A percentile compares a stretch with the other conserved stretches of the same genome.
Conservation (phyloP, 805 yeast genomes). For the Millerozyma acaciae region DNA sequence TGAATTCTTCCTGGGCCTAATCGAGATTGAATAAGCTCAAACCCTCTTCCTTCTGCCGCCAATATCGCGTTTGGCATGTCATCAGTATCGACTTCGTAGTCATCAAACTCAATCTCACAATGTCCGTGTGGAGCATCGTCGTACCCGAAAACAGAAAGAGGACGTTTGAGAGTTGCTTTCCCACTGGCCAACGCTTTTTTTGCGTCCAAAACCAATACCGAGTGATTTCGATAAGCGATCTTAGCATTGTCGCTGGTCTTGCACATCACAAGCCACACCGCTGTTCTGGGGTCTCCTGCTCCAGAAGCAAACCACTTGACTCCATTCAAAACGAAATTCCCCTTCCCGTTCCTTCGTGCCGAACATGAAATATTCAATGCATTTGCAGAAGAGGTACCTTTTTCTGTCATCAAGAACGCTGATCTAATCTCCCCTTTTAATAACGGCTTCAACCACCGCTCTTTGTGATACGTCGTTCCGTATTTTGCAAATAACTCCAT, state of each 20-base stretch:
- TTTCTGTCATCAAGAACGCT: slow-evolving; percentile 65
- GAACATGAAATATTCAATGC: slow-evolving; percentile 53
- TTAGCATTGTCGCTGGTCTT: slow-evolving; percentile 32
- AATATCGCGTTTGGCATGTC: slow-evolving; percentile 40
- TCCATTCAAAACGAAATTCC: slow-evolving; percentile 52
- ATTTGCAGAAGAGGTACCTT: slow-evolving; percentile 56
- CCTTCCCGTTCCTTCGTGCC: slow-evolving; percentile 36
- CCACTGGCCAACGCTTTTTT: slow-evolving; percentile 48
- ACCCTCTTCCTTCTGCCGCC: slow-evolving; percentile 51
- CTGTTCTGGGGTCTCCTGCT: slow-evolving; percentile 63
- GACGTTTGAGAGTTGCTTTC: slow-evolving; percentile 45
- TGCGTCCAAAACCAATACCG: slow-evolving; percentile 53
- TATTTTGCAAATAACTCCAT: slow-evolving; percentile 48
- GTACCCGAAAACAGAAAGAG: slow-evolving; percentile 52
- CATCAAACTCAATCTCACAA: slow-evolving; percentile 51
- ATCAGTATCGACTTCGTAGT: slow-evolving; percentile 44
- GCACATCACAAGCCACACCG: slow-evolving; percentile 52
- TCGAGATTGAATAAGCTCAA: slow-evolving; percentile 59
- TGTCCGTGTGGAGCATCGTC: slow-evolving; percentile 77
- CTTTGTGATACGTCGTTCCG: slow-evolving; percentile 34
- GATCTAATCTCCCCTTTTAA: slow-evolving; percentile 53
- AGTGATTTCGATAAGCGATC: slow-evolving; percentile 47
- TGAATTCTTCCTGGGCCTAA: slow-evolving; percentile 70
- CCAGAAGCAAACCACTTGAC: slow-evolving; percentile 71
- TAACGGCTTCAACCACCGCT: slow-evolving; percentile 49